Evolutionary conservation across 225 moss, liverwort and hornwort genomes (phyloP), one percentile per base, ranked within the genome.

Genomic region (Polytrichum commune): DNA sequence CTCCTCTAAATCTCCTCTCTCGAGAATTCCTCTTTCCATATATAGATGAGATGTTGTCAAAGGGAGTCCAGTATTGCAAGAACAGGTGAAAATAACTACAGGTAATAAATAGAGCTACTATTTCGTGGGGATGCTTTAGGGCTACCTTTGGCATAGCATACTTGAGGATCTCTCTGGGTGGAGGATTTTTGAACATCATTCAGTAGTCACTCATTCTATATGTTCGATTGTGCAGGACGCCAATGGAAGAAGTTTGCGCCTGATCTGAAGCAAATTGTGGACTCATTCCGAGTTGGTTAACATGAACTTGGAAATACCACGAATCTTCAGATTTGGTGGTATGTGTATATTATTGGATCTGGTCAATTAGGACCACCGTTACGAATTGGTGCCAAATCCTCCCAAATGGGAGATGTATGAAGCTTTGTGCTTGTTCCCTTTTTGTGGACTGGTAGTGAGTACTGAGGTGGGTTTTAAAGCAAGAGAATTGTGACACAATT

Each of bases 241-340:
- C 98, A 98, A 76, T 98, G 98, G 98, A 98, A 95, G 89, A 98
- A 98, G 67, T 77, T 82, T 72, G 83, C 90, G 19, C 83, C 92
- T 29, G 74, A 79, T 66, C 65, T 98, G 64, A 98, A 91, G 78
- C 80, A 93, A 68, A 98, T 98, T 46, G 83, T 90, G 65, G 79
- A 93, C 64, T 98, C 98, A 5, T 98, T 98, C 78, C 79, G 98
- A 74, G 95, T 98, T 18, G 86, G 81, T 63, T 89, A 74, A 73
- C 55, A 57, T 19, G 4, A 56, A 38, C 58, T 58, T 9, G 38
- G 10, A 38, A 38, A 38, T 38, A 10, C 4, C 1, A 4, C 4
- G 16, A 46, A 13, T 46, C 46, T 46, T 46, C 46, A 46, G 13
- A 46, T 46, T 46, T 46, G 46, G 46, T 46, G 46, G 46, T 24